These are phyloP conservation scores for Codiaeum variegatum DNA, from an alignment of 441 rosid species.

Conservation along the genomic window DNA sequence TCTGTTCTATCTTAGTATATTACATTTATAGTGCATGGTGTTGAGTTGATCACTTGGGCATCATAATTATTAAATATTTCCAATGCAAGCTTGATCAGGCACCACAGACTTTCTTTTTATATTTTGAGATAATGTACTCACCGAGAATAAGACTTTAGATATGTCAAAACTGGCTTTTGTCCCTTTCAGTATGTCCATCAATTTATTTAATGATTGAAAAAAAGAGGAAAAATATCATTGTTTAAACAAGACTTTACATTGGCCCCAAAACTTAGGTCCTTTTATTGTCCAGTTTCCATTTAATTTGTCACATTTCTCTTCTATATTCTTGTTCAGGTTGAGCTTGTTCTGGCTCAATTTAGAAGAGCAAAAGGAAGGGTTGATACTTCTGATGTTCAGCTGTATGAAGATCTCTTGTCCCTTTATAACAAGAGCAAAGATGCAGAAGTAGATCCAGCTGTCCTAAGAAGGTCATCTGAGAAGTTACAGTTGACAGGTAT, in stretches of 20 bases:
- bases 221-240: too few relatives aligned
- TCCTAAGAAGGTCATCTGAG: conserved; percentile 55
- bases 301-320: conserved; percentile 15
- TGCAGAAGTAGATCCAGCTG: conserved; percentile 42
- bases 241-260: conserved; percentile 8
- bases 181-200: neutral
- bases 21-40: neutral
- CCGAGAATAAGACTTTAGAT: neutral
- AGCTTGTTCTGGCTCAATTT: conserved; percentile 80
- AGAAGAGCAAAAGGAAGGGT: conserved; percentile 84
- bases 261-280: conserved; percentile 5
- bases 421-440: conserved; percentile 53
- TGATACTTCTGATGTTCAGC: conserved; percentile 57
- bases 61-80: neutral
- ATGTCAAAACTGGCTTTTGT: neutral
- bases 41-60: neutral
- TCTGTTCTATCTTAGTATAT: conserved; percentile 7
- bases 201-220: too few relatives aligned
- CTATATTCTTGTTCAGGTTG: conserved; percentile 44
- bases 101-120: neutral
- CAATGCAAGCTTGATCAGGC: neutral
- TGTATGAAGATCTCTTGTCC: conserved; percentile 57
- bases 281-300: neutral
- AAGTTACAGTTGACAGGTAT: conserved; percentile 68
- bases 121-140: neutral